Evolutionary conservation across 768 basidiomycete species (phyloP), one percentile per base, ranked within the genome.

Genomic region (Lentinula edodes): DNA sequence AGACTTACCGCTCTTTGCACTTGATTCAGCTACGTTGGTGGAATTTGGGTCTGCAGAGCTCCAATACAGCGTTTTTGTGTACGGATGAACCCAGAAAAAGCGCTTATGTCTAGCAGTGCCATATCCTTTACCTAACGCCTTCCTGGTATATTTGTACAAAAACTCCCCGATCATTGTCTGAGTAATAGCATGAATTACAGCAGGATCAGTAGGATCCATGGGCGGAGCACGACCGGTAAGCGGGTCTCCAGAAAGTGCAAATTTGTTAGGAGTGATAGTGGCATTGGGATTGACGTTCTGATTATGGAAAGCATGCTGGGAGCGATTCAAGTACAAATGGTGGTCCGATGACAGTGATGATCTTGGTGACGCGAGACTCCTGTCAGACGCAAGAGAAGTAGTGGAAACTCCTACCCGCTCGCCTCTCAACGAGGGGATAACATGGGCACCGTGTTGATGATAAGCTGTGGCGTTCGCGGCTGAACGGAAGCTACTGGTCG

Each of bases 151-250:
- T 80, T 98, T 98, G 83, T 91, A 93, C 77, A 99, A 74, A 75
- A 95, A 98, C 79, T 98, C 96, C 54, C 97, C 96, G 66, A 98
- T 98, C 97, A 99, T 99, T 23, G 95, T 97, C 79, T 98, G 96
- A 15, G 97, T 99, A 67, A 98, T 98, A 1, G 95, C 90, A 71
- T 98, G 96, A 66, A 98, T 97, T 68, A 97, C 77, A 2, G 80
- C 76, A 3, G 95, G 95, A 69, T 99, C 96, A 32, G 96, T 97
- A 18, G 87, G 76, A 50, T 78, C 80, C 38, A 72, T 74, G 32
- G 67, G 69, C 12, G 64, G 72, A 45, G 66, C 62, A 23, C 63
- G 62, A 42, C 56, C 65, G 35, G 63, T 46, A 1, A 66, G 51
- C 32, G 56, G 56, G 18, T 58, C 56, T 45, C 56, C 56, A 23